Base-by-base conservation (phyloP, 352 stramenopile species). In the Phytophthora sansomeana region DNA sequence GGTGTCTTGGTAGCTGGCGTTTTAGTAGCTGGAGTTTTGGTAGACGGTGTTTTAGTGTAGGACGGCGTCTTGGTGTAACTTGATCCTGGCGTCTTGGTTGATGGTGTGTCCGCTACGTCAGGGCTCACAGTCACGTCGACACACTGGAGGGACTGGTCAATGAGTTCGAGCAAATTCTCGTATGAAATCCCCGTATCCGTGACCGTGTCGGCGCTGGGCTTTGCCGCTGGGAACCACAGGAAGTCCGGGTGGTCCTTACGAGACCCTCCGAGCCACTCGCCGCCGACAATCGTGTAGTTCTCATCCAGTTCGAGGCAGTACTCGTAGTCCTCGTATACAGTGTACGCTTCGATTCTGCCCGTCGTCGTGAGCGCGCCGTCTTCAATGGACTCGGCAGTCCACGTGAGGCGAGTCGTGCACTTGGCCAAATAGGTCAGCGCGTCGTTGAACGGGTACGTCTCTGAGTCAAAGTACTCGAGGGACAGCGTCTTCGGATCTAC, bases 401-500 rank as follows among this genome's bases (percentile, higher is more conserved):
- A 88, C 26, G 63, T 75, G 30, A 90, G 63, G 28, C 47, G 63
- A 5, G 59, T 85, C 43, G 69, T 59, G n/a, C 80, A 78, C 57
- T 83, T 87, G 46, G 70, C 59, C 53, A 90, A 58, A 35, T 68
- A 73, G 19, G 47, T 58, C 14, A 67, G 51, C 0, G 53, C 58
- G 28, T 52, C 50, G 52, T 88, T 88, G 75, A 90, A 90, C 58
- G 77, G 78, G 46, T 90, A 90, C 57, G 49, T 72, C 14, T 58
- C 55, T 16, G 70, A 70, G 38, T 39, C 53, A 44, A 80, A 87
- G 48, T 71, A 76, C 46, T 74, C 56, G 24, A 69, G 48, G 0
- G 77, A 73, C 0, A 75, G 58, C 16, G 67, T 21, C 9, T 58
- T 35, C 7, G 63, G 48, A 21, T 74, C 64, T 51, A 81, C 52